Evolutionary conservation across 2,329 filamentous ascomycete genomes (phyloP).

Genomic region (Paecilomyces fulvus): DNA sequence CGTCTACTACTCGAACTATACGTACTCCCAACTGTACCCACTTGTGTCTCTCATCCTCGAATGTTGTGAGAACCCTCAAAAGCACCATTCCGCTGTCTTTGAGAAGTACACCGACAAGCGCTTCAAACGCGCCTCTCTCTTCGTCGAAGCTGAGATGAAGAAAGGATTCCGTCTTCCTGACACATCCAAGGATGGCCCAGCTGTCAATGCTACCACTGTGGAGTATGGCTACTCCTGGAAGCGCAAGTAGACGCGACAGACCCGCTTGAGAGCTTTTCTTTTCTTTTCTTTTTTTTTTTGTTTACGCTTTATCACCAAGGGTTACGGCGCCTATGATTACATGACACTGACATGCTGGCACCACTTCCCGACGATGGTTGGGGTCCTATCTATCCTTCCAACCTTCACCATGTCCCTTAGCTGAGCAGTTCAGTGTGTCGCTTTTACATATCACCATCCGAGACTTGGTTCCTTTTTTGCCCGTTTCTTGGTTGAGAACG

Average conservation of each 20-base stretch:
- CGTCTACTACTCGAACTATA: constrained; percentile 90
- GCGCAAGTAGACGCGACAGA: constrained; percentile 7
- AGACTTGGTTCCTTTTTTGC: constrained; percentile 1
- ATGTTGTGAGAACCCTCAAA: constrained; percentile 71
- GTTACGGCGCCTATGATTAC: neutral
- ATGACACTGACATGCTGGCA: neutral
- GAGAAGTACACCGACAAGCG: constrained; percentile 86
- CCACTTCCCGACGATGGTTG: neutral
- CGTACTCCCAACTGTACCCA: constrained; percentile 70
- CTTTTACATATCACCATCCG: constrained; percentile 9
- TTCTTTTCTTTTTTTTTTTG: neutral
- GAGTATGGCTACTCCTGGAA: constrained; percentile 12
- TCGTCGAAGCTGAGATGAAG: constrained; percentile 66
- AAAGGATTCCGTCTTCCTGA: constrained; percentile 49
- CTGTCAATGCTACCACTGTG: constrained; percentile 7
- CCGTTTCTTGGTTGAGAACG: neutral
- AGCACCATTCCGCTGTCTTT: constrained; percentile 78
- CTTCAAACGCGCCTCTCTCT: constrained; percentile 75
- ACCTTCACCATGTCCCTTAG: neutral
- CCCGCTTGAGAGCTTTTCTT: neutral
- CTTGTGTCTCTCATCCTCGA: constrained; percentile 72
- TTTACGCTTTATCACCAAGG: neutral
- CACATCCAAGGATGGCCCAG: constrained; percentile 8
- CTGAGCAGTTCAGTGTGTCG: neutral
- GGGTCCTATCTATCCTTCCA: neutral